A percentile compares a stretch with the other conserved stretches of the same genome.
These are phyloP conservation scores for Venturia nashicola DNA, from an alignment of 2,329 filamentous ascomycete genomes.

Conservation along the genomic window DNA sequence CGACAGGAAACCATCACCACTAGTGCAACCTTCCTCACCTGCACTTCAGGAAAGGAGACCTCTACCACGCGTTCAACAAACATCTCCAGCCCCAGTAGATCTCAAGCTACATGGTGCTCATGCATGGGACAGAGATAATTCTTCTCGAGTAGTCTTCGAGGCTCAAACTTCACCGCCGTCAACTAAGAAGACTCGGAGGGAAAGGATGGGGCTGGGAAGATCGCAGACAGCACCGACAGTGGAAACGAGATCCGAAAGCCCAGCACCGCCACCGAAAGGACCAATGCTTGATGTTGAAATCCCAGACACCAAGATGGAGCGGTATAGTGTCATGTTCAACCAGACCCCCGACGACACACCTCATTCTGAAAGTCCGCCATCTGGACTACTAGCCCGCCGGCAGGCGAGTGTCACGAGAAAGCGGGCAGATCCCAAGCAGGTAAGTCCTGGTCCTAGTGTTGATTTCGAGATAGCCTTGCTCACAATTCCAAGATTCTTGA, in stretches of 20 bases:
- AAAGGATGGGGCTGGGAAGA: not conserved
- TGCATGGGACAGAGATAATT: not conserved
- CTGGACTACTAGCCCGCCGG: slow-evolving; percentile 22
- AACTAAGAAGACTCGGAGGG: not conserved
- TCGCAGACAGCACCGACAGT: slow-evolving; percentile 3
- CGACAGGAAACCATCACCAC: not conserved
- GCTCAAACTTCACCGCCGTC: not conserved
- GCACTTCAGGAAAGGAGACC: not conserved
- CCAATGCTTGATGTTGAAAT: slow-evolving; percentile 61
- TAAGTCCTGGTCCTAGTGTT: slow-evolving; percentile 12
- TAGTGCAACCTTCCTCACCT: not conserved
- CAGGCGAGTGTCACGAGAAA: slow-evolving; percentile 23
- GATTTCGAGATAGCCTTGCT: not conserved
- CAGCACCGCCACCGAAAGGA: slow-evolving; percentile 11
- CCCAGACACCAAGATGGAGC: slow-evolving; percentile 66
- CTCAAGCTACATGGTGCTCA: not conserved
- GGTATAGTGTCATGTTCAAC: slow-evolving; percentile 91
- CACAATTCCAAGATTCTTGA: slow-evolving; percentile 1
- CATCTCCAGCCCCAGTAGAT: not conserved
- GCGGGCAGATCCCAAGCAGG: slow-evolving; percentile 21
- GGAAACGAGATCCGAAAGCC: not conserved
- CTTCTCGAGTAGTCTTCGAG: not conserved
- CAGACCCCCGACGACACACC: slow-evolving; percentile 32
- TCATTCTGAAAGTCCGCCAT: slow-evolving; percentile 21
- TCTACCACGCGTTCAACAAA: not conserved